Evolutionary conservation across 805 yeast genomes (phyloP).

Genomic region (Grigorovia transvaalensis): DNA sequence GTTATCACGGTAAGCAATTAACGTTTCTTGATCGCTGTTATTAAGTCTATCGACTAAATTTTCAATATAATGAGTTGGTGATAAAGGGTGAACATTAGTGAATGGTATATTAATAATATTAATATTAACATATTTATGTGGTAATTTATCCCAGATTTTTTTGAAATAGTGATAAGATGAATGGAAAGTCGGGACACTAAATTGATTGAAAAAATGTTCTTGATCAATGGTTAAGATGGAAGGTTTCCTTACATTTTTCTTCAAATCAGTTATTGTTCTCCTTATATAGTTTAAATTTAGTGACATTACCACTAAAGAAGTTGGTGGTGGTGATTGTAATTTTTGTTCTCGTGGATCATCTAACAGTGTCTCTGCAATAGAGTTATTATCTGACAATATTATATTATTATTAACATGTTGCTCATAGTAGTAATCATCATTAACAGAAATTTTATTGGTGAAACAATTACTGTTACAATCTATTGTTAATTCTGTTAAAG

Average conservation of each 20-base stretch:
- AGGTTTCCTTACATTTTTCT: conserved; percentile 9
- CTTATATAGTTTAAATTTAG: conserved; percentile 17
- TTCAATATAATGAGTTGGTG: conserved; percentile 10
- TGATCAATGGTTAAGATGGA: conserved; percentile 20
- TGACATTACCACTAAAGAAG: conserved; percentile 21
- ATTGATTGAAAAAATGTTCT: conserved; percentile 13
- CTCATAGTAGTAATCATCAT: conserved; percentile 18
- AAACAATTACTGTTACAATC: conserved; percentile 43
- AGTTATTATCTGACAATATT: conserved; percentile 9
- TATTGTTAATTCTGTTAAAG: conserved; percentile 31
- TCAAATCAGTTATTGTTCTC: conserved; percentile 9
- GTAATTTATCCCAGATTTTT: conserved; percentile 24
- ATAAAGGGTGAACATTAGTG: conserved; percentile 25
- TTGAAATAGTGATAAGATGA: conserved; percentile 23
- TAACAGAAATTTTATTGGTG: conserved; percentile 13
- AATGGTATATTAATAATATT: conserved; percentile 27
- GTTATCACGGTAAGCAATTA: conserved; percentile 11
- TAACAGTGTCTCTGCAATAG: conserved; percentile 20
- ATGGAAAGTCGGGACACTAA: conserved; percentile 24
- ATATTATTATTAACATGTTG: conserved; percentile 1
- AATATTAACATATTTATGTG: conserved; percentile 20
- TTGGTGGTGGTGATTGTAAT: conserved; percentile 27
- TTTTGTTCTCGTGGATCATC: conserved; percentile 12
- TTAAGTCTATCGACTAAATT: neutral
- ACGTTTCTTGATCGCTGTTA: conserved; percentile 10